phyloP scores from a whole-genome alignment of 2,329 filamentous ascomycete species.

The Truncatella angustata region DNA sequence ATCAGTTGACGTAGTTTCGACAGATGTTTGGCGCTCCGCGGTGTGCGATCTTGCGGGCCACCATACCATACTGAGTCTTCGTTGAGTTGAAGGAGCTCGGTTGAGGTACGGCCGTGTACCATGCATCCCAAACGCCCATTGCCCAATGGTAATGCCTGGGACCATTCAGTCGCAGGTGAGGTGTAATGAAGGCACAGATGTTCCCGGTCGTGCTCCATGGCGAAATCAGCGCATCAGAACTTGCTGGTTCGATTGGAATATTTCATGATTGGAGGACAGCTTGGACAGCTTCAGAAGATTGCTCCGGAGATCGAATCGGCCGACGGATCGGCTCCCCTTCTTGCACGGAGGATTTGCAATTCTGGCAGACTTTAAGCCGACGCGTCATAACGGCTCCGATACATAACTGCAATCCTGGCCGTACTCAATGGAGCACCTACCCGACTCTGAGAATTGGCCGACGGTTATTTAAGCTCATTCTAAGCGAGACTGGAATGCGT shows the following conservation, averaged over 20 bases:
- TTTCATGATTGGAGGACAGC: too few relatives aligned
- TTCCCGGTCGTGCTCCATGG: background rate
- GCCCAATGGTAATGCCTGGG: slow-evolving; percentile 42
- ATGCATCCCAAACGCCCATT: slow-evolving; percentile 44
- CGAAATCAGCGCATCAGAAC: background rate
- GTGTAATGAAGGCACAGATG: slow-evolving; percentile 4
- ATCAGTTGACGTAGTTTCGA: slow-evolving; percentile 38
- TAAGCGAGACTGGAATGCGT: background rate
- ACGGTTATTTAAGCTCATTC: background rate
- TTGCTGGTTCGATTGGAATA: background rate
- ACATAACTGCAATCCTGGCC: too few relatives aligned
- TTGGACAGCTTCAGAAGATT: too few relatives aligned
- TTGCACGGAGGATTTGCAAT: too few relatives aligned
- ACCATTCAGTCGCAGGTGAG: slow-evolving; percentile 1
- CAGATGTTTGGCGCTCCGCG: slow-evolving; percentile 35
- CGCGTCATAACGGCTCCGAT: too few relatives aligned
- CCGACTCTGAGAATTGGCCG: too few relatives aligned
- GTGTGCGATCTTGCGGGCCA: slow-evolving; percentile 40
- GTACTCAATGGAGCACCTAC: too few relatives aligned
- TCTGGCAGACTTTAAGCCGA: too few relatives aligned
- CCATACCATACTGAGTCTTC: slow-evolving; percentile 49
- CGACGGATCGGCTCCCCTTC: too few relatives aligned
- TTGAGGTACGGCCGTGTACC: slow-evolving; percentile 41
- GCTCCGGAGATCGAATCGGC: too few relatives aligned
- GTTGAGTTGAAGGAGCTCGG: slow-evolving; percentile 43